These are phyloP conservation scores for Beauveria australis DNA, from an alignment of 2,329 filamentous ascomycete species.

Conservation along the genomic window DNA sequence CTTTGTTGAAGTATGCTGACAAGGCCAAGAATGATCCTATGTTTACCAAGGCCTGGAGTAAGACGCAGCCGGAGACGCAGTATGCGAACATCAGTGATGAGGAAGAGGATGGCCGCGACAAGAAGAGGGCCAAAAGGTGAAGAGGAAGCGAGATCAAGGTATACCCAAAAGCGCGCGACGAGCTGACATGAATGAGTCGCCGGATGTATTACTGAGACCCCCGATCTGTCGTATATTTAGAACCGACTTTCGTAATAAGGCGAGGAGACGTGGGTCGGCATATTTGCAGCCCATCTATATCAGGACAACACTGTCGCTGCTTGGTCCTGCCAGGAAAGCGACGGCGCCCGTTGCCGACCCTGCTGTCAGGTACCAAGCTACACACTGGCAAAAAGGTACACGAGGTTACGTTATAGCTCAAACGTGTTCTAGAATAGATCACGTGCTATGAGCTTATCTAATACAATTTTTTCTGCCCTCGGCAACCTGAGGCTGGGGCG, in stretches of 20 bases:
- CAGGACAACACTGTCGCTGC: background rate
- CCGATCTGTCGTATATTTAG: background rate
- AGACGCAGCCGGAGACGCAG: slow-evolving; percentile 85
- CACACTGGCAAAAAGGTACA: background rate
- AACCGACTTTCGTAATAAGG: background rate
- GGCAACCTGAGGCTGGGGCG: background rate
- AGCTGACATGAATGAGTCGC: background rate
- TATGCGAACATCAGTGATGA: slow-evolving; percentile 87
- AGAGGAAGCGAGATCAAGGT: background rate
- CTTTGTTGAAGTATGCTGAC: slow-evolving; percentile 88
- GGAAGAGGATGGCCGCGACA: slow-evolving; percentile 63
- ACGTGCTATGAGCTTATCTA: slow-evolving; percentile 9
- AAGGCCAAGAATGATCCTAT: slow-evolving; percentile 87
- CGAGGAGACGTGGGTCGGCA: background rate
- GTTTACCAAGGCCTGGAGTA: slow-evolving; percentile 89
- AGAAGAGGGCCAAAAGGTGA: slow-evolving; percentile 52
- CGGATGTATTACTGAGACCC: too few relatives aligned
- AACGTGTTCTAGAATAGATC: background rate
- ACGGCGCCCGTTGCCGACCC: background rate
- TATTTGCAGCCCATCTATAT: background rate
- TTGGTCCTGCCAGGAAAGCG: background rate
- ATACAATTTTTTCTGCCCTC: slow-evolving; percentile 1
- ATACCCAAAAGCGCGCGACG: background rate
- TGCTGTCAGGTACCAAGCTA: background rate
- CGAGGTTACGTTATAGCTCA: background rate